phyloP scores from a whole-genome alignment of 2,329 filamentous ascomycete genomes.

The Colletotrichum sp. region DNA sequence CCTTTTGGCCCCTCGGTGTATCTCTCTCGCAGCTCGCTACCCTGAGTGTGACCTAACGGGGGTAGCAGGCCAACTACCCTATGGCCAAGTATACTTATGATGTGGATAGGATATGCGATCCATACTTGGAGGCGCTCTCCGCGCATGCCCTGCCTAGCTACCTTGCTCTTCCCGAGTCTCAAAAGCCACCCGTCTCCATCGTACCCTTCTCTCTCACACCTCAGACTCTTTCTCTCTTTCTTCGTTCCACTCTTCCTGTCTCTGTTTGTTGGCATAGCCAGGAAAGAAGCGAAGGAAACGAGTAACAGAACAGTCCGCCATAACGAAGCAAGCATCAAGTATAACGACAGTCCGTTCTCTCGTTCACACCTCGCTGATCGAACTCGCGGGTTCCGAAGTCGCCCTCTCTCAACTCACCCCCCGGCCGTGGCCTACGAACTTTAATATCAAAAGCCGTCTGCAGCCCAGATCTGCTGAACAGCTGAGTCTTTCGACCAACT shows the following conservation, averaged over 20 bases:
- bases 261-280: not conserved
- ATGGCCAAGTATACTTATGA: not conserved
- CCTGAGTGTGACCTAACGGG: constrained; percentile 14
- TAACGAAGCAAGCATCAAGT: not conserved
- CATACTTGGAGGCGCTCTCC: constrained; percentile 13
- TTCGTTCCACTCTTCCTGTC: not conserved
- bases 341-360: not conserved
- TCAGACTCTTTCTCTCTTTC: not conserved
- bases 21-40: constrained; percentile 24
- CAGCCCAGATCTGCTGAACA: not conserved
- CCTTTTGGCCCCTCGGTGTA: constrained; percentile 22
- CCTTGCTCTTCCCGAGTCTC: not conserved
- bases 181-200: constrained; percentile 21
- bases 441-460: constrained; percentile 5
- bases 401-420: constrained; percentile 1
- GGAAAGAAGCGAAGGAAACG: not conserved
- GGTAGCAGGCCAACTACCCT: not conserved
- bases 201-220: not conserved
- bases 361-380: not conserved
- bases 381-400: not conserved
- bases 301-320: not conserved
- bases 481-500: not conserved
- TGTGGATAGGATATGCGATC: constrained; percentile 1
- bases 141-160: constrained; percentile 3
- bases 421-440: constrained; percentile 1